A percentile compares a stretch with the other conserved stretches of the same genome.
phyloP scores from a whole-genome alignment of 139 green algal species.

The Desmodesmus armatus region DNA sequence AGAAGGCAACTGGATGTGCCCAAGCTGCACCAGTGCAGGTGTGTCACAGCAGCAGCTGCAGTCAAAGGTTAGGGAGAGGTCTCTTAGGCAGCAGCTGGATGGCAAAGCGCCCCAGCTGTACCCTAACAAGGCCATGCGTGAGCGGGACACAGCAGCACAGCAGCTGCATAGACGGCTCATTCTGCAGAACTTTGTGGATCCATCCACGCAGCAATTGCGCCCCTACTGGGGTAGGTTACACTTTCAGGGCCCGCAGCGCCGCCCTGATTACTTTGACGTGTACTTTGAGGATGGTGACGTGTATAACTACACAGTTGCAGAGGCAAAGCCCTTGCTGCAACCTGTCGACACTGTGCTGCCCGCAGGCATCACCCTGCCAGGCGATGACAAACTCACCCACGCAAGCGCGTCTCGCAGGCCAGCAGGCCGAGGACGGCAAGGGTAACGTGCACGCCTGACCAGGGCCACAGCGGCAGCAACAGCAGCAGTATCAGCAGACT shows the following conservation, averaged over 20 bases:
- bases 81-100: not conserved
- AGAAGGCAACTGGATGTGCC: not conserved
- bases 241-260: not conserved
- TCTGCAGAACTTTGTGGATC: not conserved
- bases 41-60: not conserved
- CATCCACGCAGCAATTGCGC: not conserved
- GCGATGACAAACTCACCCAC: too few relatives aligned
- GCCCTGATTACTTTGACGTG: not conserved
- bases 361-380: not conserved
- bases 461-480: too few relatives aligned
- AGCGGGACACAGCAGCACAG: not conserved
- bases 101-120: not conserved
- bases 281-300: conserved; percentile 9
- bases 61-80: not conserved
- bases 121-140: not conserved
- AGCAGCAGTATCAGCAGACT: too few relatives aligned
- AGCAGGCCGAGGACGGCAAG: too few relatives aligned
- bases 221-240: not conserved
- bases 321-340: not conserved
- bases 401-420: too few relatives aligned
- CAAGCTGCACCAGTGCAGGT: not conserved
- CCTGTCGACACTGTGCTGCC: not conserved
- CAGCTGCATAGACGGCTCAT: not conserved
- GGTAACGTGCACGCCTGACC: too few relatives aligned
- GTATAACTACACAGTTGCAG: not conserved